Evolutionary conservation across 2,329 filamentous ascomycete species (phyloP).

Genomic region (Aspergillus pseudonomiae): DNA sequence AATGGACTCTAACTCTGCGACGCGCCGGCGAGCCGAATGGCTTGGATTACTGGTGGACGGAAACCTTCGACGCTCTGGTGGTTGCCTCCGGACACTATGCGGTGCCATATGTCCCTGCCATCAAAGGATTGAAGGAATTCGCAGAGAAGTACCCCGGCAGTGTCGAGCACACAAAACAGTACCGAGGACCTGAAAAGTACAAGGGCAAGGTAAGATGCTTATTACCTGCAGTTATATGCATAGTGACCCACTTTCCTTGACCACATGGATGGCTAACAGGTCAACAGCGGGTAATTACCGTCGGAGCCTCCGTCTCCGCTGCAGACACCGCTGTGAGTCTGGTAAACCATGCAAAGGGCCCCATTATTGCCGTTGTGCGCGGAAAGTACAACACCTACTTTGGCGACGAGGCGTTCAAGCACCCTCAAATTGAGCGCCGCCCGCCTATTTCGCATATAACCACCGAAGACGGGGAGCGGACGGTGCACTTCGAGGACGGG

Average conservation of each 20-base stretch:
- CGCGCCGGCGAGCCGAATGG: constrained; percentile 33
- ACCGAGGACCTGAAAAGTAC: constrained; percentile 43
- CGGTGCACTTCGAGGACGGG: constrained; percentile 60
- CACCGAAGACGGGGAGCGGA: constrained; percentile 51
- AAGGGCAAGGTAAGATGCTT: constrained; percentile 33
- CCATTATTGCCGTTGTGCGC: constrained; percentile 58
- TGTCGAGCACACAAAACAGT: constrained; percentile 48
- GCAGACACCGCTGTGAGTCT: constrained; percentile 64
- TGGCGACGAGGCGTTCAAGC: constrained; percentile 62
- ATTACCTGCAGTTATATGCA: background rate
- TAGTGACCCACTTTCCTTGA: too few relatives aligned
- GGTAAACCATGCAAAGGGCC: constrained; percentile 47
- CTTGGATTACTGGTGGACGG: constrained; percentile 64
- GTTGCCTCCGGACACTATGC: constrained; percentile 64
- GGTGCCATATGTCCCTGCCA: constrained; percentile 55
- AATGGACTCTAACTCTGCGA: constrained; percentile 60
- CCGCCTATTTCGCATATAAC: constrained; percentile 32
- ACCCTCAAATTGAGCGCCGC: constrained; percentile 49
- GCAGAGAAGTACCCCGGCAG: constrained; percentile 40
- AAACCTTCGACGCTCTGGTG: constrained; percentile 64
- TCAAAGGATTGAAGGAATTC: constrained; percentile 47
- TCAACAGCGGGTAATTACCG: constrained; percentile 60
- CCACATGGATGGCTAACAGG: background rate
- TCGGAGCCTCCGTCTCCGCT: constrained; percentile 67
- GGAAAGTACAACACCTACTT: constrained; percentile 60